Evolutionary conservation across 139 green algal species (phyloP).

Genomic region (Coelastrella sp.): DNA sequence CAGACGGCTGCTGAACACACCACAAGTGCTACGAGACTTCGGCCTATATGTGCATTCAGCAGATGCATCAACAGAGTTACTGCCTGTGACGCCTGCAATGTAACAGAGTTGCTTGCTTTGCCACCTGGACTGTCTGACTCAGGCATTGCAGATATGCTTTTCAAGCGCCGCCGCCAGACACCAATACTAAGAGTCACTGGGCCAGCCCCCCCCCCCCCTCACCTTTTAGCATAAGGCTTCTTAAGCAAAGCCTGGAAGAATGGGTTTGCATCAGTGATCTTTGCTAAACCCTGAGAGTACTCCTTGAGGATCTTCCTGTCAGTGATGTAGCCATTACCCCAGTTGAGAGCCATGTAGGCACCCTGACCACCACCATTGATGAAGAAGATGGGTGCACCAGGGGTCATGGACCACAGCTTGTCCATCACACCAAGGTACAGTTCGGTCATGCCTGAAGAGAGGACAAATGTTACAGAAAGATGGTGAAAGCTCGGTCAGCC

Average conservation of each 20-base stretch:
- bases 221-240: conserved; percentile 55
- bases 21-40: too few species aligned
- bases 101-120: too few species aligned
- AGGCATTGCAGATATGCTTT: too few species aligned
- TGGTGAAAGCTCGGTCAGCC: too few species aligned
- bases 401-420: conserved; percentile 54
- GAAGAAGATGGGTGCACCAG: conserved; percentile 49
- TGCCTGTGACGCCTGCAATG: too few species aligned
- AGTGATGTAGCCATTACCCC: conserved; percentile 62
- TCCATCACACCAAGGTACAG: conserved; percentile 67
- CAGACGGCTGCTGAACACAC: neutral
- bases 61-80: too few species aligned
- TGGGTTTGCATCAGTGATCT: conserved; percentile 56
- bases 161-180: neutral
- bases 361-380: conserved; percentile 48
- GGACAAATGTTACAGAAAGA: too few species aligned
- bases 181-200: neutral
- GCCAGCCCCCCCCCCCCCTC: neutral
- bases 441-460: conserved; percentile 35
- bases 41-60: too few species aligned
- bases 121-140: too few species aligned
- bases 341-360: conserved; percentile 12
- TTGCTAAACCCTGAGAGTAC: neutral
- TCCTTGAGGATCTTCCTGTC: conserved; percentile 27
- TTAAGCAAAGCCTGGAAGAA: conserved; percentile 63